Base-by-base conservation (phyloP, 352 stramenopile species). In the Thalassiosira mediterranea region DNA sequence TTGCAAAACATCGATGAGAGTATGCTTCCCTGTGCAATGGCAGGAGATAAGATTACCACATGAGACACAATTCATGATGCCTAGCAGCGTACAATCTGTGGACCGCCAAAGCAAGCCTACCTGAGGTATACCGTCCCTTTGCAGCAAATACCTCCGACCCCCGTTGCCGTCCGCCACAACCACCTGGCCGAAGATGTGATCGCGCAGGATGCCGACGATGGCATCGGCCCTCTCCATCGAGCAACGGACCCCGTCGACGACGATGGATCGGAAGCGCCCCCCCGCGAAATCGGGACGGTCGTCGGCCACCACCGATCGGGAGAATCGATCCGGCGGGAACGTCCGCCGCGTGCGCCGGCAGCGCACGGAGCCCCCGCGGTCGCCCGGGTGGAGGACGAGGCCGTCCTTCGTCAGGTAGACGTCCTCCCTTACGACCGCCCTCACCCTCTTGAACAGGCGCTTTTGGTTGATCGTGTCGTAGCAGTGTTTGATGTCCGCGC, bases 391-490 rank as follows among this genome's bases (percentile, higher is more conserved):
- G 34, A 88, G 51, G 0, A 91, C 69, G 37, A 65, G 71, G 23
- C 76, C 71, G 17, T 83, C 75, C 52, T 90, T 76, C 19, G 90
- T 84, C 21, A 87, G 32, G 60, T 93, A 93, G n/a, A 81, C 42
- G 26, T 88, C 72, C 56, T 91, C 49, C 38, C 56, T 34, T 7
- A 93, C 1, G 2, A 86, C 34, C 5, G 65, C 48, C 44, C 64
- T 48, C 5, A 91, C 49, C 10, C 90, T 25, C 19, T 83, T 59
- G 42, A 79, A 81, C n/a, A 93, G 65, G 37, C 79, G 66, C 8
- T 83, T 48, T 72, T 91, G 86, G 57, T 91, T 78, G n/a, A 93
- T 92, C 7, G 72, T 88, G 49, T 93, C 88, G 46, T 90, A 93
- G 59, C 86, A 92, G 59, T 89, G 79, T 54, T 86, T 70, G 62